Percentiles rank a stretch among this genome's conserved stretches.
phyloP scores from a whole-genome alignment of 139 green algal species.

The Ettlia oleoabundans region DNA sequence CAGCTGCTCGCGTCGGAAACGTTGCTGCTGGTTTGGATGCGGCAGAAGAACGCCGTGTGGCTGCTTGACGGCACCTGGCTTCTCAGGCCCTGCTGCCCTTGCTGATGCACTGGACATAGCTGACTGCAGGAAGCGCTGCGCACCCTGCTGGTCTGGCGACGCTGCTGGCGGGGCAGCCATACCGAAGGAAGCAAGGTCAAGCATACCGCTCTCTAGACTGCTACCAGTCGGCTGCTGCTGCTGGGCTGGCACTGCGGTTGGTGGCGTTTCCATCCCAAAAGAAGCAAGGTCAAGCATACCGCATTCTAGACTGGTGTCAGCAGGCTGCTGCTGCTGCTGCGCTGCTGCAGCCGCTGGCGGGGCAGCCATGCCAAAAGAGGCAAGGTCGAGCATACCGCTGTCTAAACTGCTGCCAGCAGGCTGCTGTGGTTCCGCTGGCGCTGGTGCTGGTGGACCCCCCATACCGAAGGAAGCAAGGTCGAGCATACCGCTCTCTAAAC shows the following conservation, averaged over 20 bases:
- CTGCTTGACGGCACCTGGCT: too few relatives aligned
- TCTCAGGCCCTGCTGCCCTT: too few relatives aligned
- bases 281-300: conserved; percentile 50
- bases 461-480: conserved; percentile 40
- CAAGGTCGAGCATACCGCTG: conserved; percentile 61
- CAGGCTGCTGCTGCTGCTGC: neutral
- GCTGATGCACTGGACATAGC: too few relatives aligned
- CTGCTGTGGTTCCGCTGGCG: conserved; percentile 11
- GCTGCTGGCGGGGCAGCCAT: neutral
- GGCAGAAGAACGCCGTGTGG: too few relatives aligned
- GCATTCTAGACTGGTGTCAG: conserved; percentile 10
- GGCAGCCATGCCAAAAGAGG: conserved; percentile 46
- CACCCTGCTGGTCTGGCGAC: neutral
- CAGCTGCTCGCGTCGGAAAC: too few relatives aligned
- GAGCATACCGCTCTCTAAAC: conserved; percentile 35
- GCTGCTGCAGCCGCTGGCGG: neutral
- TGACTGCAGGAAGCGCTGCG: neutral
- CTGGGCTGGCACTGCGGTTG: neutral
- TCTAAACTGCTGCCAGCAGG: conserved; percentile 12
- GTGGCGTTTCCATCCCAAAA: conserved; percentile 8
- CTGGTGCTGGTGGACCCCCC: too few relatives aligned
- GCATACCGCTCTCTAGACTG: conserved; percentile 35
- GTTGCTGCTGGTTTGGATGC: too few relatives aligned
- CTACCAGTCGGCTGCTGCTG: neutral
- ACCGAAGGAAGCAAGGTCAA: conserved; percentile 47